Evolutionary conservation across 768 basidiomycete genomes (phyloP).

Genomic region (Russula abietina): DNA sequence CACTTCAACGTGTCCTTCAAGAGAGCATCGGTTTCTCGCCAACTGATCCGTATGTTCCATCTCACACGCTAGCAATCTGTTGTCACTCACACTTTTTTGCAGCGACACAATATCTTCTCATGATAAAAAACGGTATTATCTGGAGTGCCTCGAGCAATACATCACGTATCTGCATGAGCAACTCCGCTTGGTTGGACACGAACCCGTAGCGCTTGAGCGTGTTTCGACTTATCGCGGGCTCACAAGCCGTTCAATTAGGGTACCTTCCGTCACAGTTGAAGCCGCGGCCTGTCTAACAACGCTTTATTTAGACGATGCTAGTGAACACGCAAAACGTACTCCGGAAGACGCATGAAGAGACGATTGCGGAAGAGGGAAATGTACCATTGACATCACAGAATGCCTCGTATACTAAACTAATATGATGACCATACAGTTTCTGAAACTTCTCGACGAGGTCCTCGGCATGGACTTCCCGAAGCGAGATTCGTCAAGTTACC

Average conservation of each 20-base stretch:
- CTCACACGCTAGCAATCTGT: background rate
- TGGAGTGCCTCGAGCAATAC: constrained; percentile 69
- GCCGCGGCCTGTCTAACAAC: background rate
- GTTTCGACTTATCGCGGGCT: constrained; percentile 49
- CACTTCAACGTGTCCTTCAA: constrained; percentile 51
- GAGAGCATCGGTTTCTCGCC: constrained; percentile 50
- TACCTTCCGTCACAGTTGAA: constrained; percentile 28
- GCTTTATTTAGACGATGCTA: constrained; percentile 49
- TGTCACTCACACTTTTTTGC: constrained; percentile 3
- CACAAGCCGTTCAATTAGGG: constrained; percentile 59
- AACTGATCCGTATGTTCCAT: constrained; percentile 52
- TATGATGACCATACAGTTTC: constrained; percentile 19
- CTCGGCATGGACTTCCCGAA: constrained; percentile 10
- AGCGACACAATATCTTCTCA: constrained; percentile 74
- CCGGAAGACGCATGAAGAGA: constrained; percentile 45
- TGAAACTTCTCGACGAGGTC: constrained; percentile 23
- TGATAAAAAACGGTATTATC: constrained; percentile 69
- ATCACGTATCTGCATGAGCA: constrained; percentile 61
- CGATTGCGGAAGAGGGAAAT: constrained; percentile 48
- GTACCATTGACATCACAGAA: constrained; percentile 32
- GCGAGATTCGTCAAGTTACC: constrained; percentile 10
- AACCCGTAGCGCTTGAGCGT: constrained; percentile 45
- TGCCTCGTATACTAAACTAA: background rate
- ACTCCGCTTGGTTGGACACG: constrained; percentile 43
- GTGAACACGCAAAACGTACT: constrained; percentile 62